Evolutionary conservation across 805 yeast species (phyloP).

Genomic region (Monosporozyma aquatica): DNA sequence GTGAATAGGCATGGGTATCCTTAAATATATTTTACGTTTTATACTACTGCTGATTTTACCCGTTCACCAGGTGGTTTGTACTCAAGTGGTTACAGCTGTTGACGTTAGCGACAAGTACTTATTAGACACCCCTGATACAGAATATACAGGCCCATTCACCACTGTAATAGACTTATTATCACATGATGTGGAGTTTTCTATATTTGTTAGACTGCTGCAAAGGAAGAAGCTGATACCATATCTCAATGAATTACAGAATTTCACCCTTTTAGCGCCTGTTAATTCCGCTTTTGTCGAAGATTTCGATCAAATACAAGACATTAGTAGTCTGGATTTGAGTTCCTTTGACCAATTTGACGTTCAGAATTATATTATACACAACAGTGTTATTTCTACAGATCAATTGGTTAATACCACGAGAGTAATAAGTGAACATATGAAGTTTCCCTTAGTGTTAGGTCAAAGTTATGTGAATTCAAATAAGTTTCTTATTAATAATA

Average conservation of each 20-base stretch:
- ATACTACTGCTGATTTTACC: conserved; percentile 3
- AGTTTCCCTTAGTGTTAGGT: conserved; percentile 15
- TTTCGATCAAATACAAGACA: neutral
- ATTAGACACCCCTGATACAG: conserved; percentile 5
- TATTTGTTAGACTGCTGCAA: conserved; percentile 53
- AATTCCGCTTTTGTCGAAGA: conserved; percentile 57
- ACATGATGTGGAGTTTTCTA: conserved; percentile 55
- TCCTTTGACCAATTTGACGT: conserved; percentile 12
- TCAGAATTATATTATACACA: conserved; percentile 25
- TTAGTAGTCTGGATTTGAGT: neutral
- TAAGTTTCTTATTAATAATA: conserved; percentile 11
- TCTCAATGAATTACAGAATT: conserved; percentile 49
- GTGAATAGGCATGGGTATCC: neutral
- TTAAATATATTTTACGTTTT: neutral
- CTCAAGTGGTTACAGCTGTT: too few relatives aligned
- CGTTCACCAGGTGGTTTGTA: too few relatives aligned
- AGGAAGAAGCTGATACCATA: conserved; percentile 51
- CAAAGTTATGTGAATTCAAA: conserved; percentile 6
- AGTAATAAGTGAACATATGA: conserved; percentile 11
- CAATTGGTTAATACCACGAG: conserved; percentile 9
- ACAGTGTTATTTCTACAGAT: conserved; percentile 29
- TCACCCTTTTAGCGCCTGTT: conserved; percentile 72
- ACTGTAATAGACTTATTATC: conserved; percentile 65
- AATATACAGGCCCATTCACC: conserved; percentile 23
- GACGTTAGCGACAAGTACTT: too few relatives aligned